Conservation (phyloP, 129 eudicot genomes). For the Arctium lappa region DNA sequence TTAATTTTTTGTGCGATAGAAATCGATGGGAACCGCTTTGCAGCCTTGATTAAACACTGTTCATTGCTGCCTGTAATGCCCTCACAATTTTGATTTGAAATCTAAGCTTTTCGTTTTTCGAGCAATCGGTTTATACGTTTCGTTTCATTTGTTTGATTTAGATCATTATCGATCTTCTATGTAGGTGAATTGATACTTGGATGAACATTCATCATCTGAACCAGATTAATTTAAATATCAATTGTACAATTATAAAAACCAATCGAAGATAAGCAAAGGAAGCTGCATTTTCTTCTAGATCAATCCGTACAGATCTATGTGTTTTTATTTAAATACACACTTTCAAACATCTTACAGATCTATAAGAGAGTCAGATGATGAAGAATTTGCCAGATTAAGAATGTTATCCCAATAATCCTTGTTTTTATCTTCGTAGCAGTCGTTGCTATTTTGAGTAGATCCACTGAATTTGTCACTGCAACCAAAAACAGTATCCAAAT, state of each 20-base stretch:
- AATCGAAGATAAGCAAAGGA: neutral
- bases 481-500: constrained; percentile 26
- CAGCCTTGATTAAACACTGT: constrained; percentile 27
- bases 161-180: neutral
- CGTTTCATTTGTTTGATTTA: neutral
- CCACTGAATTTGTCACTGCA: constrained; percentile 6
- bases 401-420: constrained; percentile 76
- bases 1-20: constrained; percentile 29
- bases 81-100: constrained; percentile 9
- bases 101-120: neutral
- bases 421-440: constrained; percentile 40
- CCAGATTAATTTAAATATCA: neutral
- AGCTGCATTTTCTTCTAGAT: neutral
- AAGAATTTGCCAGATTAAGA: constrained; percentile 50
- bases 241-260: neutral
- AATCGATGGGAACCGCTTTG: constrained; percentile 40
- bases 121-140: neutral
- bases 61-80: constrained; percentile 42
- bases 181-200: neutral
- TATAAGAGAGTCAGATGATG: constrained; percentile 49
- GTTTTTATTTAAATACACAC: neutral
- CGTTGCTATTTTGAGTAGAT: neutral
- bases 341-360: neutral
- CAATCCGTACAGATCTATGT: neutral
- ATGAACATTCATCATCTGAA: neutral